phyloP scores from a whole-genome alignment of 208 protist species.

The Trypanosoma grayi region DNA sequence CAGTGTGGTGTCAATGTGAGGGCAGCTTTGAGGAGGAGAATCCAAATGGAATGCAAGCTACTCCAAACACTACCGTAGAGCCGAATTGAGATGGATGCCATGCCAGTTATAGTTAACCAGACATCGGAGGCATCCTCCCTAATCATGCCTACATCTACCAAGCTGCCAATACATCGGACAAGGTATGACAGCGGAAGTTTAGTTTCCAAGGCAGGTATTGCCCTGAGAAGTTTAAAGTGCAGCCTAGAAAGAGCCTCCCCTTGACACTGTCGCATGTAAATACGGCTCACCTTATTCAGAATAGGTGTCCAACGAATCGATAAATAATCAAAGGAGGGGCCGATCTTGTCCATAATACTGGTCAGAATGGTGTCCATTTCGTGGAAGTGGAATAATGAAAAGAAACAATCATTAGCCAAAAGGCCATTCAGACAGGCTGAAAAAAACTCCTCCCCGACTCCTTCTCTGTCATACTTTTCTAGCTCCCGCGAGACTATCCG shows the following conservation, averaged over 20 bases:
- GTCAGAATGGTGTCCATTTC: conserved; percentile 48
- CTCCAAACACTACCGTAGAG: conserved; percentile 48
- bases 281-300: conserved; percentile 69
- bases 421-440: conserved; percentile 38
- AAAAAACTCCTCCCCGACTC: conserved; percentile 29
- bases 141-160: conserved; percentile 40
- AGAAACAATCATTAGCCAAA: conserved; percentile 75
- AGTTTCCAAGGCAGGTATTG: conserved; percentile 40
- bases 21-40: conserved; percentile 70
- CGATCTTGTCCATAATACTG: conserved; percentile 21
- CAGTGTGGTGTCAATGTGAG: conserved; percentile 41
- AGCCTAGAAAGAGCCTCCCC: conserved; percentile 41
- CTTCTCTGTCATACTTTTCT: conserved; percentile 2
- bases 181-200: conserved; percentile 61
- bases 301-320: conserved; percentile 70
- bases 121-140: conserved; percentile 1
- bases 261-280: conserved; percentile 53
- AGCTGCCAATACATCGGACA: conserved; percentile 56
- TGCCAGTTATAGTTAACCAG: conserved; percentile 39
- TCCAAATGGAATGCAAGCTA: conserved; percentile 56
- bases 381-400: conserved; percentile 34
- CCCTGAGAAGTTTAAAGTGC: conserved; percentile 34
- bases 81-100: conserved; percentile 38
- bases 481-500: conserved; percentile 31
- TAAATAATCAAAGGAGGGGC: conserved; percentile 39